Percentiles rank a stretch among this genome's conserved stretches.
These are phyloP conservation scores for California macrophylla DNA, from an alignment of 441 rosid genomes.

Conservation along the genomic window DNA sequence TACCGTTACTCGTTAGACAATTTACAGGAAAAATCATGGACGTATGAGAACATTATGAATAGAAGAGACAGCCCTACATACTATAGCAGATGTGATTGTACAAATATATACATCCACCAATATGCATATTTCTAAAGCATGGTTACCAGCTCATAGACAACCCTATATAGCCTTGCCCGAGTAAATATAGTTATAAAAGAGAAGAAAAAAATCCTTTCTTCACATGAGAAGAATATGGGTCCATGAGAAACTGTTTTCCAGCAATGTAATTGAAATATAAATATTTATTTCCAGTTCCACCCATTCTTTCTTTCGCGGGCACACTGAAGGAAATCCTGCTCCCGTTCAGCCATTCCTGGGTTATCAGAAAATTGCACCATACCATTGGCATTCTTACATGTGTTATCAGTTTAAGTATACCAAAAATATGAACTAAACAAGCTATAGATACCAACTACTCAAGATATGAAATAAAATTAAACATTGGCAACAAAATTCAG, in stretches of 20 bases:
- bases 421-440: background rate
- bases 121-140: background rate
- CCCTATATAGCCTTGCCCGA: background rate
- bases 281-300: background rate
- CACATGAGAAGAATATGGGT: background rate
- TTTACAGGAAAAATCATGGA: background rate
- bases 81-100: background rate
- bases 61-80: background rate
- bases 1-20: background rate
- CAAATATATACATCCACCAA: background rate
- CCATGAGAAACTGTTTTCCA: background rate
- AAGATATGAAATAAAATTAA: background rate
- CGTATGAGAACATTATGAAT: background rate
- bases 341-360: background rate
- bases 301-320: background rate
- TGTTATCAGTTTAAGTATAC: background rate
- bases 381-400: background rate
- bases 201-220: too few relatives aligned
- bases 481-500: background rate
- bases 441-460: background rate
- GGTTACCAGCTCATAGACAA: background rate
- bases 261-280: background rate
- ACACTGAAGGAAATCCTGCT: background rate
- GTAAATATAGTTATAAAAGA: background rate
- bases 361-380: background rate